These are phyloP conservation scores for Termitomyces sp. DNA, from an alignment of 768 basidiomycete genomes.

Conservation along the genomic window DNA sequence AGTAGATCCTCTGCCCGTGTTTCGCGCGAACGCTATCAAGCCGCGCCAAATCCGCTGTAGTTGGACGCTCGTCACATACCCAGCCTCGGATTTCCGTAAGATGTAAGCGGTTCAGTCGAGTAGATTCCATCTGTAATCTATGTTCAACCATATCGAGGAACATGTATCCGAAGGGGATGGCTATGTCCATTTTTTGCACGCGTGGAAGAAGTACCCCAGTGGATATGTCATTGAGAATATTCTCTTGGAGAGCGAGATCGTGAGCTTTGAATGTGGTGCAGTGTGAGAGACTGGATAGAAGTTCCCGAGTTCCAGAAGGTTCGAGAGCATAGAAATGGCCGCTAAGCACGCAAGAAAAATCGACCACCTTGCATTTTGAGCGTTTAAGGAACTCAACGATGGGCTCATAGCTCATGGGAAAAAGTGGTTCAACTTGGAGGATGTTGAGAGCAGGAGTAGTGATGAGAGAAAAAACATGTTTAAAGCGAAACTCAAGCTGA, in stretches of 20 bases:
- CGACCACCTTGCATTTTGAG: neutral
- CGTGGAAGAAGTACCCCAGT: neutral
- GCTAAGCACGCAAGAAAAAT: neutral
- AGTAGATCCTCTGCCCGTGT: too few species aligned
- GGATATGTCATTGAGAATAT: neutral
- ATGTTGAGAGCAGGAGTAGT: too few species aligned
- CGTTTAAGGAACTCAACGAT: neutral
- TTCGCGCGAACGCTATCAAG: too few species aligned
- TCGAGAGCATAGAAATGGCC: neutral
- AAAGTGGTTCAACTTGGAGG: too few species aligned
- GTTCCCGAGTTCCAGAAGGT: neutral
- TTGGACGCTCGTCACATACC: too few species aligned
- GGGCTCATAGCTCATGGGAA: too few species aligned
- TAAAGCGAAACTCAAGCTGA: too few species aligned
- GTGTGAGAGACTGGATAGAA: neutral
- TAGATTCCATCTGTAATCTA: too few species aligned
- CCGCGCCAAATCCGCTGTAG: too few species aligned
- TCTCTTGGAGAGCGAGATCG: neutral
- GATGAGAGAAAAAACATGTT: too few species aligned
- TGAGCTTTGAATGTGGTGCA: neutral
- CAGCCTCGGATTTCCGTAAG: too few species aligned
- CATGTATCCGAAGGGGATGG: neutral
- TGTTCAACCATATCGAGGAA: neutral
- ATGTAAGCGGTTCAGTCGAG: too few species aligned
- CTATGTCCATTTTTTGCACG: neutral